Conservation (phyloP, 495 filamentous ascomycete genomes). For the Penicillium chermesinum region DNA sequence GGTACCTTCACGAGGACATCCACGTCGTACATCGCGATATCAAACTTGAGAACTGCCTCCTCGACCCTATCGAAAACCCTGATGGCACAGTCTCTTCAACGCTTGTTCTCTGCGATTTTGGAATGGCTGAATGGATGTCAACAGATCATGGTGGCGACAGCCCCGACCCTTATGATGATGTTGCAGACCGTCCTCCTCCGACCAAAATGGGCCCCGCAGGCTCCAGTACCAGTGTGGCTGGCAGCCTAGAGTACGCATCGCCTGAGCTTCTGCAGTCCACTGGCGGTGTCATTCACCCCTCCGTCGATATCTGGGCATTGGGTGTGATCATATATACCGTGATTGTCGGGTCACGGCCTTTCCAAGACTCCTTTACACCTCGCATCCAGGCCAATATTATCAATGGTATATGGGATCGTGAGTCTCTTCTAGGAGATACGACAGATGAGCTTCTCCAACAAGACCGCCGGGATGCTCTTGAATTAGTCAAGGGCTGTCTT, state of each 20-base stretch:
- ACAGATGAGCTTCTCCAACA: constrained; percentile 15
- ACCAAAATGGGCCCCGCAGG: constrained; percentile 52
- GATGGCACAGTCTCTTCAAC: constrained; percentile 49
- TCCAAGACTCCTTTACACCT: constrained; percentile 56
- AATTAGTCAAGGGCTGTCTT: constrained; percentile 48
- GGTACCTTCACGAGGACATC: constrained; percentile 71
- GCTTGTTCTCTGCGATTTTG: constrained; percentile 68
- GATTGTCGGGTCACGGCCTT: constrained; percentile 62
- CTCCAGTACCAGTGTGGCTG: constrained; percentile 53
- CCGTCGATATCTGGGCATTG: constrained; percentile 69
- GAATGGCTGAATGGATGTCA: constrained; percentile 67
- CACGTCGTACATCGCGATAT: constrained; percentile 68
- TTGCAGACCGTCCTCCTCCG: constrained; percentile 41
- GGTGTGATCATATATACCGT: constrained; percentile 62
- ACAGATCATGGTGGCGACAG: constrained; percentile 46
- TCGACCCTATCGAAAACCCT: constrained; percentile 49
- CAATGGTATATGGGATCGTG: constrained; percentile 55
- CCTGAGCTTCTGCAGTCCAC: constrained; percentile 53
- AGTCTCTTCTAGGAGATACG: constrained; percentile 40
- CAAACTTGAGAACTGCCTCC: constrained; percentile 72
- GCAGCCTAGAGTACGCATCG: constrained; percentile 63
- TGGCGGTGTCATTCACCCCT: constrained; percentile 45
- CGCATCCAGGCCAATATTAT: constrained; percentile 57
- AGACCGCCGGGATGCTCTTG: constrained; percentile 41
- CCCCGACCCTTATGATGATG: constrained; percentile 46